Base-by-base conservation (phyloP, 805 yeast genomes). In the Candida chilensis region DNA sequence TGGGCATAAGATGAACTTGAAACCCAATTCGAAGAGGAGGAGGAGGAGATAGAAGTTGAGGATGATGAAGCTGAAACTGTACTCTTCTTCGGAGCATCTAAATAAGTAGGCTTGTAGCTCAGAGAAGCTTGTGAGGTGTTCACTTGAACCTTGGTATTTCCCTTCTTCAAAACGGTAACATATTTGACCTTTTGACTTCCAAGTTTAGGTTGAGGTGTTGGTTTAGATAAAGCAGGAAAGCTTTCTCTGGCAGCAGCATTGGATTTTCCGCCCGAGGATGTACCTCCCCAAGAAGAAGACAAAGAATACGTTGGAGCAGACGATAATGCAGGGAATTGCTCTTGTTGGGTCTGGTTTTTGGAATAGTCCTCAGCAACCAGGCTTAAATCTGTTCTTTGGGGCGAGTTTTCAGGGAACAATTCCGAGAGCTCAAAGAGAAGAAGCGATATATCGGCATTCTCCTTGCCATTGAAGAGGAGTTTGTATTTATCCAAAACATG, bases 351-450 rank as follows among this genome's bases (percentile, higher is more conserved):
- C 19, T 37, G 37, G 29, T 41, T 30, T 32, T 48, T 38, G 46
- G 39, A 43, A 43, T 39, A 30, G 41, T 48, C 20, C 34, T 50
- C 32, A 22, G 48, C 44, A 29, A 53, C 38, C 5, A 39, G 34
- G 37, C 39, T 40, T 41, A 53, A 44, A 32, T 63, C 66, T 24
- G 54, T 57, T 24, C 60, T 54, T 33, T 69, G 64, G 1, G 54
- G 42, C 0, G 79, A 64, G n/a, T 52, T 52, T 12, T 54, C 43
- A 1, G 77, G 66, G 39, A 67, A 71, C 2, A 78, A 48, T 37
- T 78, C 80, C 4, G 77, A 55, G 31, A 79, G 56, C 38, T 82
- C 90, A 32, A 64, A 66, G 5, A 84, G 37, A 27, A 85, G 51
- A 5, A 81, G 48, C 33, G 66, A 58, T 11, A 78, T 49, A 34